Evolutionary conservation across 2,329 filamentous ascomycete species (phyloP).

Genomic region (Dactylellina cionopaga): DNA sequence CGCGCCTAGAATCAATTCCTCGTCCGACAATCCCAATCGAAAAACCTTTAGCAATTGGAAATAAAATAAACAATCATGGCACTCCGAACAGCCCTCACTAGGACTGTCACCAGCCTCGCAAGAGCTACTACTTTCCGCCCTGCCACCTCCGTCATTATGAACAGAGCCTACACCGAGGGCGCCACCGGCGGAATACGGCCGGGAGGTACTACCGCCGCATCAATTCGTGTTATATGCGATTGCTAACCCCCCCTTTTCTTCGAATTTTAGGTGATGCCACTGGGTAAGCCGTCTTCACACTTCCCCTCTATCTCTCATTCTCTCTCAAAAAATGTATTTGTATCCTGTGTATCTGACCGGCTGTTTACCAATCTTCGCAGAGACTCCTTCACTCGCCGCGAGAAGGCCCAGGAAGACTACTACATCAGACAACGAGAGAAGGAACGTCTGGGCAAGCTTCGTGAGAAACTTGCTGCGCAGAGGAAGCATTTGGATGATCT

Average conservation of each 20-base stretch:
- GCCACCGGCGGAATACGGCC: conserved; percentile 37
- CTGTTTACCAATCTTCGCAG: conserved; percentile 62
- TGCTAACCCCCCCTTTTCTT: conserved; percentile 3
- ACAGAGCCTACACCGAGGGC: conserved; percentile 44
- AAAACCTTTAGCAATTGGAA: conserved; percentile 40
- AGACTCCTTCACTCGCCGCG: conserved; percentile 91
- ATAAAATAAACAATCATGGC: conserved; percentile 33
- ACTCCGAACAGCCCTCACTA: conserved; percentile 49
- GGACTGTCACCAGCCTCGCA: conserved; percentile 37
- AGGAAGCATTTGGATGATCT: conserved; percentile 84
- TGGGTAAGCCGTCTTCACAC: conserved; percentile 24
- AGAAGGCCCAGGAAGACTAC: conserved; percentile 84
- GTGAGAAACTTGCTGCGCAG: conserved; percentile 78
- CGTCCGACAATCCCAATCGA: conserved; percentile 54
- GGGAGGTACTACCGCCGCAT: conserved; percentile 23
- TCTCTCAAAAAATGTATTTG: neutral
- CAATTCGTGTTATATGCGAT: neutral
- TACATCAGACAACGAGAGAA: conserved; percentile 88
- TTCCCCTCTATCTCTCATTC: neutral
- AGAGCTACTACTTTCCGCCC: conserved; percentile 34
- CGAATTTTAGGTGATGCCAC: conserved; percentile 28
- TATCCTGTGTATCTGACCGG: neutral
- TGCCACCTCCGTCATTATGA: conserved; percentile 39
- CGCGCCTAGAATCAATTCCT: conserved; percentile 53
- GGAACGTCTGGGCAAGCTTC: conserved; percentile 84